These are phyloP conservation scores for Pistacia integerrima DNA, from an alignment of 345 rosid species.

Conservation along the genomic window DNA sequence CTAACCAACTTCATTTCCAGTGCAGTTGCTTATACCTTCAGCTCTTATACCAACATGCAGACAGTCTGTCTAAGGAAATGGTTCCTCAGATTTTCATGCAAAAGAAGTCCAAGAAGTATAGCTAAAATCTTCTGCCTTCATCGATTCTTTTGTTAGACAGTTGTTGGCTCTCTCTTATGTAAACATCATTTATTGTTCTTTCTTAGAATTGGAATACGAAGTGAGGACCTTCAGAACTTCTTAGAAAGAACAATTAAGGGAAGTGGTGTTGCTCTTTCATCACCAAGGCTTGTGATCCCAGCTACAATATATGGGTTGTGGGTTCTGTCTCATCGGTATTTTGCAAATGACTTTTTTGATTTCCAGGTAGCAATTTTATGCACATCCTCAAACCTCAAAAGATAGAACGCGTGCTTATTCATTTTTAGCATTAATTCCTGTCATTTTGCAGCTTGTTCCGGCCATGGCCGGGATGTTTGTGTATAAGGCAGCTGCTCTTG, in stretches of 20 bases:
- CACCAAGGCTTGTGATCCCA: conserved; percentile 87
- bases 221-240: conserved; percentile 67
- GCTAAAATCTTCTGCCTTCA: conserved; percentile 6
- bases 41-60: conserved; percentile 74
- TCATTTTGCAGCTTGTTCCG: conserved; percentile 64
- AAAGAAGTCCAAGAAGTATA: conserved; percentile 73
- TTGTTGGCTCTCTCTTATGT: not conserved
- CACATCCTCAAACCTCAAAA: not conserved
- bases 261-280: conserved; percentile 77
- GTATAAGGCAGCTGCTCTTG: conserved; percentile 94
- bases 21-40: conserved; percentile 96
- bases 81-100: conserved; percentile 73
- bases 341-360: conserved; percentile 61
- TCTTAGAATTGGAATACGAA: conserved; percentile 79
- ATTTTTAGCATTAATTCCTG: not conserved
- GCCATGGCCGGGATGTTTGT: conserved; percentile 93
- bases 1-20: conserved; percentile 37
- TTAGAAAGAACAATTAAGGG: conserved; percentile 72
- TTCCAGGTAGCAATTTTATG: conserved; percentile 62
- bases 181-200: conserved; percentile 10
- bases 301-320: conserved; percentile 78
- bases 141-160: not conserved
- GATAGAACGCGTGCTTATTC: not conserved
- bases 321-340: conserved; percentile 66
- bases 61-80: conserved; percentile 66